Evolutionary conservation across 331 rosid genomes (phyloP), one percentile per base, ranked within the genome.

Genomic region (Quercus phellos): DNA sequence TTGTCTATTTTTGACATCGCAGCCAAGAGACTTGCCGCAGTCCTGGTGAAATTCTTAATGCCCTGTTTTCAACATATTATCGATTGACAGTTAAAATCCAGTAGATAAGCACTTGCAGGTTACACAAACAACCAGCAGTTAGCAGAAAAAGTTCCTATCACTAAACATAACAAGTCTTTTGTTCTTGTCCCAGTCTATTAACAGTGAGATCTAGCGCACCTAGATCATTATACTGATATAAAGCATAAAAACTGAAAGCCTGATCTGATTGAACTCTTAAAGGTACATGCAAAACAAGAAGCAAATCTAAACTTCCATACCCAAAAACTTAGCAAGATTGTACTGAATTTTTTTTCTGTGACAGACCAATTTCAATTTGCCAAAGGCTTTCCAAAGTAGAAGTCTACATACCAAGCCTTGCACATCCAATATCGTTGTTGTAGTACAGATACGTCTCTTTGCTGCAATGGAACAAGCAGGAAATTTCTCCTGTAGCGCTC

Each of bases 381-480:
- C 70, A 50, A 70, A 54, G 58, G 46, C 73, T 55, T 70, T 55
- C 14, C 51, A 24, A 50, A 46, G 51, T 42, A 75, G 27, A 64
- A 78, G 18, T 54, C 27, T 70, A 35, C 85, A 56, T 91, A 93
- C 98, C 97, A 93, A 77, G 83, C 98, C 98, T 53, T 93, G 96
- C 69, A 90, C 98, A 79, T 93, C 98, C 85, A 93, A 77, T 79
- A 93, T 82, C 21, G 98, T 91, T 14, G 98, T 93, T 17, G 96
- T 91, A 27, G 98, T 90, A 81, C 85, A 90, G 53, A 93, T 91
- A 72, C 53, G 89, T 69, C 89, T 84, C 86, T 91, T 90, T 55
- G 95, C 90, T 50, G 97, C 95, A 85, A 93, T 90, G 22, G 98
- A 90, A 82, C 97, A 91, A 58, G 97, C 97, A 30, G 98, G 97